These are phyloP conservation scores for Triticum turgidum DNA, from an alignment of 176 grass and related monocot genomes.

Conservation along the genomic window DNA sequence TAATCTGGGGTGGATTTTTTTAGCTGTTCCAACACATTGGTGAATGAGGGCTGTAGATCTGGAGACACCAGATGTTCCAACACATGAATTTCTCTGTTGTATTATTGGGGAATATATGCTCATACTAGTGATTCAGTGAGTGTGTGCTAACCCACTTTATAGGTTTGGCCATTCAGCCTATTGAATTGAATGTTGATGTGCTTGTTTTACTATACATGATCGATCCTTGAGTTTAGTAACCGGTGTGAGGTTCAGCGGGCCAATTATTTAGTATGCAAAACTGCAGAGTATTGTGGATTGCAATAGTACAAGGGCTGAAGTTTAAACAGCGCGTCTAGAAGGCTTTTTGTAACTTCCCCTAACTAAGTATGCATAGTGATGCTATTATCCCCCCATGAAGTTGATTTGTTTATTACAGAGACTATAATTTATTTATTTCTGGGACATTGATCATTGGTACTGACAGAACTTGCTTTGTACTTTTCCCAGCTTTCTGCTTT, in stretches of 20 bases:
- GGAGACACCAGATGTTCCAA: background rate
- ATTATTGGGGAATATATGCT: background rate
- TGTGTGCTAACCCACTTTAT: background rate
- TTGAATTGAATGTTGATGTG: background rate
- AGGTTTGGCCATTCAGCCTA: background rate
- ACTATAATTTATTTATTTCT: constrained; percentile 6
- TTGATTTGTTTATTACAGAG: background rate
- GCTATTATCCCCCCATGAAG: background rate
- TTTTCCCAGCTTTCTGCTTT: constrained; percentile 62
- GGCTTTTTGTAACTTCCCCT: background rate
- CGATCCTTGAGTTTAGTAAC: background rate
- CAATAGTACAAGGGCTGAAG: background rate
- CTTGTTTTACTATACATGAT: background rate
- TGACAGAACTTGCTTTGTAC: constrained; percentile 23
- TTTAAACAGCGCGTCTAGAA: constrained; percentile 13
- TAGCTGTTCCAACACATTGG: background rate
- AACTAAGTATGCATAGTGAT: background rate
- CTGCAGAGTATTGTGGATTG: background rate
- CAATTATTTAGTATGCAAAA: constrained; percentile 3
- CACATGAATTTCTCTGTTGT: background rate
- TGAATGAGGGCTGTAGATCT: constrained; percentile 6
- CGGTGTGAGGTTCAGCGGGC: background rate
- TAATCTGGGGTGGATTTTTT: background rate
- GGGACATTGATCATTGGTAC: background rate
- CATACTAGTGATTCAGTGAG: background rate